Base-by-base conservation (phyloP, 1,284 basidiomycete genomes). In the Leucoagaricus sp. region DNA sequence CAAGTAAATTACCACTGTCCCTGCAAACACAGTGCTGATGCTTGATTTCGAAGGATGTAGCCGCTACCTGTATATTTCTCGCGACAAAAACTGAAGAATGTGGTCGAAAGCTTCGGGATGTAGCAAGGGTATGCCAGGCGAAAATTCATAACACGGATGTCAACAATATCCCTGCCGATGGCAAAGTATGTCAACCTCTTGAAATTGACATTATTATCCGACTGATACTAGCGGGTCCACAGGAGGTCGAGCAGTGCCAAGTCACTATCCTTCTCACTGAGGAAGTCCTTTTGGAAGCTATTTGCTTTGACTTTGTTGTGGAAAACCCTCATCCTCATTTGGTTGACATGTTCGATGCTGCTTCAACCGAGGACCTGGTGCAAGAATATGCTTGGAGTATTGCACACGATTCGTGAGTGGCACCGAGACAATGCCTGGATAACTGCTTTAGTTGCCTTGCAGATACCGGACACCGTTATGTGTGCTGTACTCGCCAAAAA, bases 41-140 rank as follows among this genome's bases (percentile, higher is more conserved):
- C 60, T 53, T 64, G 34, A 40, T 28, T 26, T 47, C 59, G 49
- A 59, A 94, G 92, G 87, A 95, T 64, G 86, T 96, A 41, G 93
- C 94, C 21, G 91, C 92, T 1, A 84, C 94, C 1, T 93, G 93
- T 67, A 85, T 97, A 49, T 97, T 96, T 68, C 81, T 97, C 42
- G 92, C 93, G 0, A 94, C 93, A 31, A 97, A 97, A 71, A 93
- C 90, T 1, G 93, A 95, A 67, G 93, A 95, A 70, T 91, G 89
- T 63, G 90, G 90, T 44, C 77, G 93, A 53, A 94, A 94, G 69
- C 78, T 95, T n/a, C 80, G 88, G 31, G 90, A 93, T 65, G 87
- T 95, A 19, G 89, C 93, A 8, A 83, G 83, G 61, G 83, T 94
- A 15, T 88, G 83, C 60, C 85, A 86, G 69, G 82, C 87, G 31